Percentiles rank a stretch among this genome's conserved stretches.
These are phyloP conservation scores for Hericium erinaceus DNA, from an alignment of 768 basidiomycete genomes.

Conservation along the genomic window DNA sequence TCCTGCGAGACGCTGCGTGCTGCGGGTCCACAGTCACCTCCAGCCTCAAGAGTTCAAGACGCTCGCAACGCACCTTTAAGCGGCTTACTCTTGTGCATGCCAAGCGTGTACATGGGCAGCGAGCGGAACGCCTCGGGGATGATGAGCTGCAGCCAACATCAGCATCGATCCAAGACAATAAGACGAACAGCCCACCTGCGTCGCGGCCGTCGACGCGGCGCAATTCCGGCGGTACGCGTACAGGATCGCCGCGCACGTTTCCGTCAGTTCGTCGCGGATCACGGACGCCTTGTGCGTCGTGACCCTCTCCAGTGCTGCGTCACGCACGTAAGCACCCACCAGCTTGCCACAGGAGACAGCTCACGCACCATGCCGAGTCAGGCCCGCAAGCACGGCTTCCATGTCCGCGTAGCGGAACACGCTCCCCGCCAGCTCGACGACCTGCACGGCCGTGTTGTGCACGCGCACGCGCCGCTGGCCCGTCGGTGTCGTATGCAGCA, in stretches of 20 bases:
- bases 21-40: constrained; percentile 20
- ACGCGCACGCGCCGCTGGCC: constrained; percentile 81
- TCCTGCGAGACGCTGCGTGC: constrained; percentile 88
- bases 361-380: constrained; percentile 64
- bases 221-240: constrained; percentile 86
- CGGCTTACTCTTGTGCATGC: constrained; percentile 81
- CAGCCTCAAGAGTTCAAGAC: background rate
- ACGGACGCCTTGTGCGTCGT: constrained; percentile 48
- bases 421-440: constrained; percentile 78
- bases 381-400: constrained; percentile 67
- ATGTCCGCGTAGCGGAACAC: constrained; percentile 89
- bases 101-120: constrained; percentile 73
- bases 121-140: constrained; percentile 89
- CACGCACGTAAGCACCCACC: background rate
- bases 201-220: constrained; percentile 63
- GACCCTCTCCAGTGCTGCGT: constrained; percentile 61
- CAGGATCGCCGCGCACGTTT: constrained; percentile 71
- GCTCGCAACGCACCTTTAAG: constrained; percentile 59
- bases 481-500: constrained; percentile 69
- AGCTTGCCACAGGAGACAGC: background rate
- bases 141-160: constrained; percentile 53
- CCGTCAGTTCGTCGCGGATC: constrained; percentile 81
- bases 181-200: constrained; percentile 50
- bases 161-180: background rate
- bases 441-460: constrained; percentile 77